Evolutionary conservation across 2,329 filamentous ascomycete species (phyloP), one percentile per base, ranked within the genome.

Genomic region (Mycogone perniciosa): DNA sequence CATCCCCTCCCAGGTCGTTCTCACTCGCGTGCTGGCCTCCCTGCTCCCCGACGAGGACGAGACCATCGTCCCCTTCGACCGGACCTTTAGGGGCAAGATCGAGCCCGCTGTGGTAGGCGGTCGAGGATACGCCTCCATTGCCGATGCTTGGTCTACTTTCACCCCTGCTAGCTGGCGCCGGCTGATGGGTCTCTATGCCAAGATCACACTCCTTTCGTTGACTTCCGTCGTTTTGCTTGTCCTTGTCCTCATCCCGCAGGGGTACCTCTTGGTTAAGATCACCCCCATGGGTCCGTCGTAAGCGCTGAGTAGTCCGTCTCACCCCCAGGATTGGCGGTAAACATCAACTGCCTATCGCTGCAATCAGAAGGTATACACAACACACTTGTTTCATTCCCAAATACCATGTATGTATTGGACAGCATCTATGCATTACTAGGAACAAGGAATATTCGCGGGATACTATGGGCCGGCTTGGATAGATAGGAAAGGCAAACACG

Each of bases 51-150:
- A 89, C 53, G 84, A 88, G 13, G 80, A 90, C 58, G 86, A 95
- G 70, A 83, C 88, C 29, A 87, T 96, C 57, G 84, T 97, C 34
- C 85, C 89, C 31, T 96, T 97, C 62, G 92, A 97, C 74, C 87
- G 90, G 57, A 85, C 85, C 31, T 95, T 95, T 62, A 81, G 79
- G 56, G 88, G 88, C 59, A 86, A 84, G 64, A 81, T 92, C 30
- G 81, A 85, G 57, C 84, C 88, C n/a, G 79, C 81, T 53, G 77
- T 89, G 45, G 74, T 89, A n/a, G 84, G 82, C 53, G 88, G 86
- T 49, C 80, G 76, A 56, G 87, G 88, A 57, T 83, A 81, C 58
- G 76, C 88, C 55, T 80, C 85, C 38, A 78, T 92, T 62, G 66
- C 80, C 45, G 86, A 92, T 60, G 90, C 89, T 1, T 91, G 89